phyloP scores from a whole-genome alignment of 352 stramenopile species.

The Globisporangium mamillatum region DNA sequence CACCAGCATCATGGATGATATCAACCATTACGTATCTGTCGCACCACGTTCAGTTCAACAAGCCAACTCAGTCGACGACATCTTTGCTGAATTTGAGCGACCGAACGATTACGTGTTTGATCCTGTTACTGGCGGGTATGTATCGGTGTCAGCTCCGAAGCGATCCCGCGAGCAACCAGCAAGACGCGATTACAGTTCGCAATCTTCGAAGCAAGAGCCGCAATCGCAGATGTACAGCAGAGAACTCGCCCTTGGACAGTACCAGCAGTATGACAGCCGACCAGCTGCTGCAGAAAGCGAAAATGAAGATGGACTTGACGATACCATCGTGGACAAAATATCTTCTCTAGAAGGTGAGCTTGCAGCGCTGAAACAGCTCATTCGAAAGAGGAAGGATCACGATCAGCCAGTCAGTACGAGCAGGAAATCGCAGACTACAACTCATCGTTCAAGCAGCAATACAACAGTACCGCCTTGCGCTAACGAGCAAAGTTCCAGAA shows the following conservation, averaged over 20 bases:
- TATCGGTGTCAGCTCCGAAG: slow-evolving; percentile 24
- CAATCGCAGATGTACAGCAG: neutral
- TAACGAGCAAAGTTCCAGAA: slow-evolving; percentile 22
- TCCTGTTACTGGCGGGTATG: slow-evolving; percentile 48
- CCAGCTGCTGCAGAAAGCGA: slow-evolving; percentile 10
- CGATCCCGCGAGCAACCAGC: neutral
- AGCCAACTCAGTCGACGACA: slow-evolving; percentile 57
- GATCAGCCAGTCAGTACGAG: slow-evolving; percentile 8
- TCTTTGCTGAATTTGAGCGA: slow-evolving; percentile 74
- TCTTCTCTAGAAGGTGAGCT: slow-evolving; percentile 67
- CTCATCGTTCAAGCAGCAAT: neutral
- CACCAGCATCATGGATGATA: slow-evolving; percentile 65
- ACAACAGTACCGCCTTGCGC: neutral
- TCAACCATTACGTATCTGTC: slow-evolving; percentile 16
- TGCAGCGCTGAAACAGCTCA: slow-evolving; percentile 62
- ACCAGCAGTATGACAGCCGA: neutral
- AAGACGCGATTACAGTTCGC: neutral
- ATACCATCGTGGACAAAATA: slow-evolving; percentile 82
- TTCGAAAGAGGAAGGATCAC: slow-evolving; percentile 47
- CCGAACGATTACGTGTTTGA: slow-evolving; percentile 81
- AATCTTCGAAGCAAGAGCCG: neutral
- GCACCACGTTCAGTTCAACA: neutral
- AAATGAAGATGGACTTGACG: slow-evolving; percentile 43
- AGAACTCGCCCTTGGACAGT: neutral
- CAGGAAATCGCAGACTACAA: neutral